Evolutionary conservation across 1,139 yeast genomes (phyloP).

Genomic region (Suhomyces atakaporum): DNA sequence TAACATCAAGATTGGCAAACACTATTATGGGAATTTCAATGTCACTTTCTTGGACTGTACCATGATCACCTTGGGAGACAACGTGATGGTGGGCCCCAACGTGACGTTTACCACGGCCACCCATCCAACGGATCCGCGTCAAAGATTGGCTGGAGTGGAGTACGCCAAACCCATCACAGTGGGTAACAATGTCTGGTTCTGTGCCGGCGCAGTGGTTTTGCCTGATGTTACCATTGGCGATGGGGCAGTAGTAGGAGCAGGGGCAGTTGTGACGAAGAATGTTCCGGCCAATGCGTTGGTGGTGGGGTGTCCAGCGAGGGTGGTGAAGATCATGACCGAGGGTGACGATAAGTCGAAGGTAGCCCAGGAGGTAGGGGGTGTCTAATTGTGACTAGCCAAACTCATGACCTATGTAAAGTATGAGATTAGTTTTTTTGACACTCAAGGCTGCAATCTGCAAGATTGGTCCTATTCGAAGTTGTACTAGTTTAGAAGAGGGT

Average conservation of each 20-base stretch:
- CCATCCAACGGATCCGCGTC: conserved; percentile 57
- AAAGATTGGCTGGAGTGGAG: conserved; percentile 49
- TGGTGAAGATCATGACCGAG: conserved; percentile 32
- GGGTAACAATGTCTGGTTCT: conserved; percentile 70
- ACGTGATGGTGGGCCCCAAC: conserved; percentile 64
- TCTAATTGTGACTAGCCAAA: not conserved
- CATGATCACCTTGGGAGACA: conserved; percentile 60
- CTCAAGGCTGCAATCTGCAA: too few species aligned
- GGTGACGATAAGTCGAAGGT: conserved; percentile 10
- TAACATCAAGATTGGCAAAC: conserved; percentile 51
- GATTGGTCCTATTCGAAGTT: too few species aligned
- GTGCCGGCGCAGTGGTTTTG: conserved; percentile 52
- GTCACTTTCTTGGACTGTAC: conserved; percentile 59
- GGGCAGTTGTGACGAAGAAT: conserved; percentile 58
- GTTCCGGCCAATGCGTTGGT: conserved; percentile 56
- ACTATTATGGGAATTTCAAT: conserved; percentile 58
- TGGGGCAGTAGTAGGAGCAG: conserved; percentile 67
- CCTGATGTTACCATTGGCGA: conserved; percentile 72
- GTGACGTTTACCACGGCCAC: conserved; percentile 62
- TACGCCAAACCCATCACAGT: conserved; percentile 57
- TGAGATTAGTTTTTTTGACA: too few species aligned
- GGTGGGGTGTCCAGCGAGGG: conserved; percentile 62
- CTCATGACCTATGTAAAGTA: too few species aligned
- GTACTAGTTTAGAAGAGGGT: too few species aligned
- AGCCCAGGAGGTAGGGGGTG: conserved; percentile 13